Evolutionary conservation across 2,329 filamentous ascomycete species (phyloP), one percentile per base, ranked within the genome.

Genomic region (Talaromyces sp.): DNA sequence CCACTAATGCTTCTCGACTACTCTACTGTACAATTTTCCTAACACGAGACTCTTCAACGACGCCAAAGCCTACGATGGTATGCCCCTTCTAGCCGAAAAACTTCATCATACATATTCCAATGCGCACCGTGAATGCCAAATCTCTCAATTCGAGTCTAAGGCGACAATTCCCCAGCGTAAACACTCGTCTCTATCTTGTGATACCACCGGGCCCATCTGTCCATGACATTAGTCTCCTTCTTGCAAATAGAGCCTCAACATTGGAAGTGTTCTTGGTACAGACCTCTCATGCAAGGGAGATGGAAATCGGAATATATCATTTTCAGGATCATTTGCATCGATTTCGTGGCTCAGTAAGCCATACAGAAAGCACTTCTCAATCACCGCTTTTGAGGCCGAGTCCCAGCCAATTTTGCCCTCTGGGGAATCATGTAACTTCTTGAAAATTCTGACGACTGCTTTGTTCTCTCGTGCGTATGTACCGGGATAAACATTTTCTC

Each of bases 251-350:
- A 55, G n/a, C 16, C 31, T 37, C 31, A 55, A 25, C 11, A 16
- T 18, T 33, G 31, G 35, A 33, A 37, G 12, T 2, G 11, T 23
- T 31, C 23, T 18, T 6, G 5, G 25, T 4, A 56, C 52, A 5
- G 60, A 63, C 61, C 40, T 56, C 18, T 50, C 56, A 50, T 60
- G 61, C 14, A 60, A 25, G 4, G 57, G 61, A 28, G 61, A 63
- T 1, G 61, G 57, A 23, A 63, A 57, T 16, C 35, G 52, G n/a
- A 60, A 60, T 5, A 48, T 6, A 37, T 61, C 12, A 8, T 11
- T 5, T 14, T 54, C 21, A 18, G 31, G 21, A 12, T 35, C 21
- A 6, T 39, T 33, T 1, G 8, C 18, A 5, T 63, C 39, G 18
- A 63, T 60, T 14, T 63, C 57, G 39, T 57, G 50, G 1, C 40